Percentiles rank a stretch among this genome's conserved stretches.
Evolutionary conservation across 257 asterid genomes (phyloP).

Genomic region (Solanum bulbocastanum): DNA sequence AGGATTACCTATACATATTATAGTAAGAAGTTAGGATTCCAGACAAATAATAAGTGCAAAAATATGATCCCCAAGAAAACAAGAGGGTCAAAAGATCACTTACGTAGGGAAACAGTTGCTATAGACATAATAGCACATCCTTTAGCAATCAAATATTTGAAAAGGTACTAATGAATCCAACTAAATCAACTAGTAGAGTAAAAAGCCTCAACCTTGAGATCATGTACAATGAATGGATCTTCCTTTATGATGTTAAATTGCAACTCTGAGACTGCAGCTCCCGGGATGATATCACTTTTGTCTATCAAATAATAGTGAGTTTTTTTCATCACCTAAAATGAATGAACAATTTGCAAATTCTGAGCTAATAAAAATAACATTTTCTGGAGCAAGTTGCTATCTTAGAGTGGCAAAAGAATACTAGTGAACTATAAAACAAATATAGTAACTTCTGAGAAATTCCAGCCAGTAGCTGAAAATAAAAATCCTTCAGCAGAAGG

Average conservation of each 20-base stretch:
- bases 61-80: not conserved
- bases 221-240: slow-evolving; percentile 62
- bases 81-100: not conserved
- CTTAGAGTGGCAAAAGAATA: not conserved
- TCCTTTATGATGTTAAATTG: slow-evolving; percentile 75
- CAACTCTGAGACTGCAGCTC: slow-evolving; percentile 93
- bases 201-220: slow-evolving; percentile 44
- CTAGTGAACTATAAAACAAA: not conserved
- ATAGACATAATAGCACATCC: not conserved
- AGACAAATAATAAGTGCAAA: not conserved
- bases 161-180: not conserved
- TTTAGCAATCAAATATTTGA: not conserved
- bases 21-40: not conserved
- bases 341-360: not conserved
- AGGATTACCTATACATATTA: not conserved
- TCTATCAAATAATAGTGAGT: slow-evolving; percentile 92
- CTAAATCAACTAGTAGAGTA: not conserved
- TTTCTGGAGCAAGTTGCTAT: not conserved
- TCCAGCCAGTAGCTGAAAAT: not conserved
- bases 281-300: slow-evolving; percentile 57
- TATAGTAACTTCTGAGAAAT: not conserved
- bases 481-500: not conserved
- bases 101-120: not conserved
- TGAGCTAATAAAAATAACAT: not conserved
- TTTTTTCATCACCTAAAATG: slow-evolving; percentile 87